phyloP scores from a whole-genome alignment of 1,139 yeast species.

The Taphrina pruni region DNA sequence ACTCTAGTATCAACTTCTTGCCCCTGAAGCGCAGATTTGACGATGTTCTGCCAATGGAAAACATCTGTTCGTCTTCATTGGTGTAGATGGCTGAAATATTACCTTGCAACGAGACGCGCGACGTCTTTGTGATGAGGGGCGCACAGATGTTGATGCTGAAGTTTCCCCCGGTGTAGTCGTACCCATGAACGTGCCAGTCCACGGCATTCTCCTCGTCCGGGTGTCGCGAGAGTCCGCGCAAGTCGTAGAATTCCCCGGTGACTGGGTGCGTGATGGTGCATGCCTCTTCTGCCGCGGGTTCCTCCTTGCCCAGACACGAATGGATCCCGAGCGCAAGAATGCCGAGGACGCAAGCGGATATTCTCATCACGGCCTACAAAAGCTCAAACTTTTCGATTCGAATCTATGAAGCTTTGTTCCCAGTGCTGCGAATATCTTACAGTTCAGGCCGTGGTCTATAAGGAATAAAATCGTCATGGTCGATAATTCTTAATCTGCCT shows the following conservation, averaged over 20 bases:
- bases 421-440: too few relatives aligned
- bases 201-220: constrained; percentile 33
- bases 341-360: background rate
- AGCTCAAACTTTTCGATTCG: too few relatives aligned
- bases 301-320: background rate
- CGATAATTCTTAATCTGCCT: too few relatives aligned
- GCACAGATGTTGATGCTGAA: constrained; percentile 83
- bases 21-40: constrained; percentile 72
- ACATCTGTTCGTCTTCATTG: constrained; percentile 59
- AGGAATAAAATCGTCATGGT: too few relatives aligned
- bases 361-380: background rate
- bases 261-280: constrained; percentile 42
- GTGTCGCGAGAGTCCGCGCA: constrained; percentile 41
- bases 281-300: constrained; percentile 1
- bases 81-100: constrained; percentile 67
- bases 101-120: constrained; percentile 53
- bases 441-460: too few relatives aligned
- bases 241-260: constrained; percentile 42
- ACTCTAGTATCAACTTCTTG: constrained; percentile 70
- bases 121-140: constrained; percentile 53
- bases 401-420: too few relatives aligned
- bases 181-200: constrained; percentile 71
- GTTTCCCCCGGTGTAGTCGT: constrained; percentile 67
- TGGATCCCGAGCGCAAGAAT: background rate
- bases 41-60: constrained; percentile 61